phyloP scores from a whole-genome alignment of 208 protist genomes.

The Acanthamoeba sp. region DNA sequence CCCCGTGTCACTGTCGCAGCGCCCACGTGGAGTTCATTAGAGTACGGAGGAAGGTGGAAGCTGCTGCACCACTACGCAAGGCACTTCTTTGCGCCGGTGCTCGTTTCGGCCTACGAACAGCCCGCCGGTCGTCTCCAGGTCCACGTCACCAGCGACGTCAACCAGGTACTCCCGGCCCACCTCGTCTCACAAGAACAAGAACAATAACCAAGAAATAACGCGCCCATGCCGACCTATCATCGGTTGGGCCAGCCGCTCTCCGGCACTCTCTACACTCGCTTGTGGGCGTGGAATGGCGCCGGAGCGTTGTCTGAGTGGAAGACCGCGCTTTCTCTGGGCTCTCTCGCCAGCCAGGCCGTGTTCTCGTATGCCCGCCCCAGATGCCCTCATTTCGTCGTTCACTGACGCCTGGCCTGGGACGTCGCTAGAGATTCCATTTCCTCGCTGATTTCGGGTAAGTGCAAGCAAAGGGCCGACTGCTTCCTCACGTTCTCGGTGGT shows the following conservation, averaged over 20 bases:
- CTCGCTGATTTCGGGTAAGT: background rate
- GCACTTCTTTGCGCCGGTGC: slow-evolving; percentile 77
- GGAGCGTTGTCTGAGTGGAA: background rate
- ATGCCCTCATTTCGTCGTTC: background rate
- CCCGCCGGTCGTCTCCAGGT: background rate
- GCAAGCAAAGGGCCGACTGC: slow-evolving; percentile 22
- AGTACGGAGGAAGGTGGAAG: slow-evolving; percentile 85
- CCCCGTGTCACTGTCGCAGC: background rate
- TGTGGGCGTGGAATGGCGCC: background rate
- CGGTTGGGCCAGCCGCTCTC: background rate
- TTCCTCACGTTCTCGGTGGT: slow-evolving; percentile 20
- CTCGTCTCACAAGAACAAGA: background rate
- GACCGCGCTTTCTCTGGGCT: background rate
- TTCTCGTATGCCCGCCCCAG: background rate
- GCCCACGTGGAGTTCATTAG: slow-evolving; percentile 81
- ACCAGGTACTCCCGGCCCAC: no score
- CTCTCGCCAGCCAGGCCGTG: background rate
- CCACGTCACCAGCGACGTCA: slow-evolving; percentile 33
- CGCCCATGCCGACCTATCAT: no score
- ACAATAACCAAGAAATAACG: no score
- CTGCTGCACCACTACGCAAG: slow-evolving; percentile 82
- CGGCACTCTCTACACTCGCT: background rate
- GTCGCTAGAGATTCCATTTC: background rate
- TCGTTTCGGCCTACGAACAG: slow-evolving; percentile 51
- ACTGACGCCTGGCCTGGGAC: background rate